Evolutionary conservation across 257 asterid species (phyloP).

Genomic region (Solanum chaucha): DNA sequence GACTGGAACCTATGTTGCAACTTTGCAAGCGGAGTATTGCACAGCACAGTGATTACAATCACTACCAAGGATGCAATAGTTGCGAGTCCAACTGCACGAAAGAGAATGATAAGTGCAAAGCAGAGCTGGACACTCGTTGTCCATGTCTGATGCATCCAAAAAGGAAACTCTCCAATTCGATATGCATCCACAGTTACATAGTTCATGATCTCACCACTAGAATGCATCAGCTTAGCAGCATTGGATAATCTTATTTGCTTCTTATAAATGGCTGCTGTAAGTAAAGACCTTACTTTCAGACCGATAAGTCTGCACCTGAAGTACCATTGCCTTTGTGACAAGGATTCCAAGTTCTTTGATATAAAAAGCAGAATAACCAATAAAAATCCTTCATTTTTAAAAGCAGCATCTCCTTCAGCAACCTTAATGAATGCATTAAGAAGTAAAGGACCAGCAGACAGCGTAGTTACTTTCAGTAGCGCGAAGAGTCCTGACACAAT

Average conservation of each 20-base stretch:
- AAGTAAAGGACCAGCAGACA: constrained; percentile 80
- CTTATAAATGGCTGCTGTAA: constrained; percentile 63
- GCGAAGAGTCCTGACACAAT: constrained; percentile 70
- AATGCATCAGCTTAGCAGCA: constrained; percentile 61
- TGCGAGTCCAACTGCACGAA: constrained; percentile 67
- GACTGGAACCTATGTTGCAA: constrained; percentile 78
- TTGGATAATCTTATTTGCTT: constrained; percentile 73
- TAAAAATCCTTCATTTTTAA: constrained; percentile 43
- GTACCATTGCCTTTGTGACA: constrained; percentile 91
- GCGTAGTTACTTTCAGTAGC: constrained; percentile 40
- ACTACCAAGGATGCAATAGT: constrained; percentile 69
- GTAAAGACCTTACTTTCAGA: constrained; percentile 52
- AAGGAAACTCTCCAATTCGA: constrained; percentile 84
- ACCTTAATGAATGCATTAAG: constrained; percentile 73
- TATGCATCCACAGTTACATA: constrained; percentile 83
- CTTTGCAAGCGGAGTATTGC: constrained; percentile 84
- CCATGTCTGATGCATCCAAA: constrained; percentile 91
- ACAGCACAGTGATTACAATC: constrained; percentile 58
- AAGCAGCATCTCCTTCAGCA: constrained; percentile 71
- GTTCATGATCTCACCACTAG: constrained; percentile 86
- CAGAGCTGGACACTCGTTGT: constrained; percentile 72
- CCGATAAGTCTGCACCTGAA: constrained; percentile 69
- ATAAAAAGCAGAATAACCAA: constrained; percentile 56
- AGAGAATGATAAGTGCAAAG: constrained; percentile 61
- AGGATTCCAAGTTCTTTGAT: constrained; percentile 59